Percentiles rank a stretch among this genome's conserved stretches.
Conservation (phyloP, 805 yeast genomes). For the Sugiyamaella americana region DNA sequence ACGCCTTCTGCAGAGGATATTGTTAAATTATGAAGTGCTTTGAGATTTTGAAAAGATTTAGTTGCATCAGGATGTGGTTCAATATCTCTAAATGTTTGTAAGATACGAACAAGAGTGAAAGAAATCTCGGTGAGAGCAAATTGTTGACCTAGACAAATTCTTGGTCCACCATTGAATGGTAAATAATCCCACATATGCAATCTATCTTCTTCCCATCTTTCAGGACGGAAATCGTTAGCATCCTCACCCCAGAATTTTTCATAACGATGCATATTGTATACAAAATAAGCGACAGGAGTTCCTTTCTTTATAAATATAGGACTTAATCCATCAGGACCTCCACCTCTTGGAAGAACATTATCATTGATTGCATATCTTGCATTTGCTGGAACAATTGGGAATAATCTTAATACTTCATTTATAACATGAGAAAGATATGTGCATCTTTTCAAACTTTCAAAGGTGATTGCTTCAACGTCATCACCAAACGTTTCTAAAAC, state of each 20-base stretch:
- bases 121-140: slow-evolving; percentile 51
- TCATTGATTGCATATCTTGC: slow-evolving; percentile 41
- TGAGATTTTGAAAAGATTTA: slow-evolving; percentile 2
- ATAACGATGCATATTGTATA: slow-evolving; percentile 42
- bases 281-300: slow-evolving; percentile 35
- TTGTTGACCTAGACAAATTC: slow-evolving; percentile 52
- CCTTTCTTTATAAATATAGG: slow-evolving; percentile 45
- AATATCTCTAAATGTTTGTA: slow-evolving; percentile 23
- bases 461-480: slow-evolving; percentile 30
- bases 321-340: slow-evolving; percentile 37
- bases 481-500: slow-evolving; percentile 34
- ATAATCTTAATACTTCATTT: slow-evolving; percentile 45
- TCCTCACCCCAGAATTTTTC: slow-evolving; percentile 40
- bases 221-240: slow-evolving; percentile 41
- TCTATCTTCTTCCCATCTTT: slow-evolving; percentile 39
- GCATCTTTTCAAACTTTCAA: slow-evolving; percentile 45
- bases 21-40: not conserved
- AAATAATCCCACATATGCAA: slow-evolving; percentile 43
- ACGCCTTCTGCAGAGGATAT: slow-evolving; percentile 5
- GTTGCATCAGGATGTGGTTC: not conserved
- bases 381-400: slow-evolving; percentile 48
- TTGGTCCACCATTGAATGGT: slow-evolving; percentile 52
- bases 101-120: slow-evolving; percentile 38
- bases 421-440: slow-evolving; percentile 43
- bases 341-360: slow-evolving; percentile 49